Base-by-base conservation (phyloP, 441 rosid genomes). In the Euphorbia schlechtendalii region DNA sequence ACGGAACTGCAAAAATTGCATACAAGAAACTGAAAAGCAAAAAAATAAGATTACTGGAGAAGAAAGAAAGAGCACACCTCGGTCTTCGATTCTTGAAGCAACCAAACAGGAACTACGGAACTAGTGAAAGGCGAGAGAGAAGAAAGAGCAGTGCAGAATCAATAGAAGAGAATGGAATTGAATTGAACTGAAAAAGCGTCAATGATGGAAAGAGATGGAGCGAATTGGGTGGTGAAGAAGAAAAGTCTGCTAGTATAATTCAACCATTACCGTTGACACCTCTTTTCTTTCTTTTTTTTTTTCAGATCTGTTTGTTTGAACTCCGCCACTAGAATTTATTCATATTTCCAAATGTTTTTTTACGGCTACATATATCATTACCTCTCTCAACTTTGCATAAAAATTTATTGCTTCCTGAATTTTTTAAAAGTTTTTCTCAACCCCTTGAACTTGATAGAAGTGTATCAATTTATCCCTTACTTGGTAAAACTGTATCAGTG, bases 221-320 rank as follows among this genome's bases (percentile, higher is more conserved):
- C 41, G 66, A 46, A 46, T 34, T 66, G 73, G 69, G 57, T 64
- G 75, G 79, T 56, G 53, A 71, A 67, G 71, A 74, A 22, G 67
- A 22, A 41, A 34, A 22, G n/a, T 0, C 21, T 9, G 4, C 5
- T 67, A 58, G 13, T 2, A 0, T 10, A 67, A 73, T 59, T 73
- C 72, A 63, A 60, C 67, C 61, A 64, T 69, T 62, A 61, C 69
- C 69, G 69, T 73, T 70, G 32, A n/a, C n/a, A n/a, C n/a, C n/a
- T n/a, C n/a, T n/a, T n/a, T n/a, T n/a, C n/a, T n/a, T 54, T 54
- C 68, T 71, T 53, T 65, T 69, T 72, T 71, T 72, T 71, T 40
- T 30, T 7, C 43, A 38, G 68, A 61, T 63, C 65, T 57, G 34
- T 9, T 71, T 30, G 43, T 64, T 52, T 56, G 54, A 13, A 8